Evolutionary conservation across 176 grass and related monocot species (phyloP).

Genomic region (Oropetium thomaeum): DNA sequence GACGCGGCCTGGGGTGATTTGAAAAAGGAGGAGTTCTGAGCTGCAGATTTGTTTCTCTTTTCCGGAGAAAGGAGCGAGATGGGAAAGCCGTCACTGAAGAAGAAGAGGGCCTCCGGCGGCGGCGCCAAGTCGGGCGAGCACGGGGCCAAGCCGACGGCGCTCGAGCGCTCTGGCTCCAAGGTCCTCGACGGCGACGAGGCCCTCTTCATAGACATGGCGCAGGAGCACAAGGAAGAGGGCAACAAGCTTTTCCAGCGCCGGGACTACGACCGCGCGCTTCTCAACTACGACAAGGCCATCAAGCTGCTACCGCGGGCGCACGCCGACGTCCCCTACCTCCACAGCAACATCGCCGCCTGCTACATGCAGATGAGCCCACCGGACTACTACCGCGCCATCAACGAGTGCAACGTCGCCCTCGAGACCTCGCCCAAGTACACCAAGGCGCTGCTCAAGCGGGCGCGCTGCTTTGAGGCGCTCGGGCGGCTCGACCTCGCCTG

Average conservation of each 20-base stretch:
- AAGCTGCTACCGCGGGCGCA: constrained; percentile 61
- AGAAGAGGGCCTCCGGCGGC: constrained; percentile 49
- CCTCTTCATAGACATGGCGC: constrained; percentile 72
- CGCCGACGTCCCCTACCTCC: constrained; percentile 60
- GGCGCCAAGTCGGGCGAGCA: constrained; percentile 32
- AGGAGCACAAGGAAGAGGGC: constrained; percentile 69
- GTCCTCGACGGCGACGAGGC: constrained; percentile 74
- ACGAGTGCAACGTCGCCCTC: constrained; percentile 80
- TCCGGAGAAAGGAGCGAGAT: constrained; percentile 26
- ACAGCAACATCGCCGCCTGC: constrained; percentile 87
- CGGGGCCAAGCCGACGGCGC: constrained; percentile 22
- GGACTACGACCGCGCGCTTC: constrained; percentile 68
- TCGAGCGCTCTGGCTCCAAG: constrained; percentile 54
- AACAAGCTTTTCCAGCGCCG: constrained; percentile 83
- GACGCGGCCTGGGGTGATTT: not conserved
- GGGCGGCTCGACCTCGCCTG: constrained; percentile 61
- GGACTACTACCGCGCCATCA: constrained; percentile 78
- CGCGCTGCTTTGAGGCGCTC: constrained; percentile 77
- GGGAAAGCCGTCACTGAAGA: constrained; percentile 84
- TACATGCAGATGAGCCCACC: constrained; percentile 87
- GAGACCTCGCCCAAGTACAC: constrained; percentile 55
- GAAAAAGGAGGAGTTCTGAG: not conserved
- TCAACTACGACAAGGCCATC: constrained; percentile 87
- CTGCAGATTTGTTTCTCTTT: constrained; percentile 23
- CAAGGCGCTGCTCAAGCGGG: constrained; percentile 92